Conservation (phyloP, 2,329 filamentous ascomycete genomes). For the Hawksworthiomyces lignivorus region DNA sequence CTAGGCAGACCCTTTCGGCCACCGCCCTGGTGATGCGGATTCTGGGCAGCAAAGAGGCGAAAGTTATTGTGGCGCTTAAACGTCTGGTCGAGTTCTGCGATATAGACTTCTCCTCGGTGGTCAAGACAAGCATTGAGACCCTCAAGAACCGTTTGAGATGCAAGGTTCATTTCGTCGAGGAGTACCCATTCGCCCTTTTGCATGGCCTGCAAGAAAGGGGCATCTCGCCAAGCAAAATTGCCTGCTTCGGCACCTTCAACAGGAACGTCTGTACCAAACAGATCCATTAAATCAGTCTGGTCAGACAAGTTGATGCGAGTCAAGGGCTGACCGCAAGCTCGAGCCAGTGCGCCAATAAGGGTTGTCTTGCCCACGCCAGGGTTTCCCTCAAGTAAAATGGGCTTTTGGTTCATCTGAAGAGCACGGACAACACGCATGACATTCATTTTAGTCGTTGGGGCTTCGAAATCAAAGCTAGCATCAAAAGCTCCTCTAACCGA, state of each 20-base stretch:
- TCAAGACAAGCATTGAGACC: conserved; percentile 94
- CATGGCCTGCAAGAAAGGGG: conserved; percentile 93
- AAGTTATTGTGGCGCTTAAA: conserved; percentile 87
- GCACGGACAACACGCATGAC: conserved; percentile 86
- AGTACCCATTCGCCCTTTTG: conserved; percentile 95
- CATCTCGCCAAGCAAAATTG: conserved; percentile 91
- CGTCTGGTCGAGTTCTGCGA: conserved; percentile 89
- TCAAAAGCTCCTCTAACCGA: conserved; percentile 34
- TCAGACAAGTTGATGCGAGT: conserved; percentile 96
- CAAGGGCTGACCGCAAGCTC: conserved; percentile 69
- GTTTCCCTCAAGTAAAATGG: conserved; percentile 89
- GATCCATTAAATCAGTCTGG: conserved; percentile 93
- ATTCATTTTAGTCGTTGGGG: conserved; percentile 83
- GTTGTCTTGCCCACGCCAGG: conserved; percentile 99
- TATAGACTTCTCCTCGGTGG: conserved; percentile 90
- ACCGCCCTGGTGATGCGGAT: conserved; percentile 94
- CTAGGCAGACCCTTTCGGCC: conserved; percentile 89
- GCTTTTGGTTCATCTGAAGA: conserved; percentile 71
- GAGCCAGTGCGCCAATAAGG: conserved; percentile 75
- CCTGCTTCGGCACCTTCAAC: conserved; percentile 88
- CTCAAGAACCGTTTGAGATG: conserved; percentile 92
- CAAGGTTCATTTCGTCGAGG: conserved; percentile 96
- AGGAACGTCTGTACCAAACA: conserved; percentile 94
- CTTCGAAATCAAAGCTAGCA: conserved; percentile 69
- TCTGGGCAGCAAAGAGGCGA: conserved; percentile 93